Evolutionary conservation across 257 asterid species (phyloP), one percentile per base, ranked within the genome.

Genomic region (Petrea volubilis): DNA sequence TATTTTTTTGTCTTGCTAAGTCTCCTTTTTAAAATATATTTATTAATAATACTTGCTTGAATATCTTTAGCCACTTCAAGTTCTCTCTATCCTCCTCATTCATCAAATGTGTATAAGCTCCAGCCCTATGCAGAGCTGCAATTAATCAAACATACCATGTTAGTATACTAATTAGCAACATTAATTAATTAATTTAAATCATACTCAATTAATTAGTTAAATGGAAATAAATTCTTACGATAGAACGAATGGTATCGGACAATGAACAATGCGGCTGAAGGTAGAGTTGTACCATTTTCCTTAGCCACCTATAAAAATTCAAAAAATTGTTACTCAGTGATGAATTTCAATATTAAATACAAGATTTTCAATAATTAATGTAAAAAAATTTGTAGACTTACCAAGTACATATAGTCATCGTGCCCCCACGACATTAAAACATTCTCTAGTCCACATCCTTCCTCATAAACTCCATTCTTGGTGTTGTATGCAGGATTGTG

Each of bases 351-450:
- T 5, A 59, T 2, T 20, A 3, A 18, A 23, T 36, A 46, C 24
- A 13, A 3, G n/a, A n/a, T n/a, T n/a, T 5, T 8, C 13, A 25
- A 24, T 6, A 6, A 24, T 61, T 15, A 33, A 24, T n/a, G n/a
- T 31, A 21, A 29, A 25, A n/a, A 10, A 25, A 57, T 24, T 46
- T 29, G 49, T 25, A 10, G 21, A 24, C 40, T 50, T 79, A 84
- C 89, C 87, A 84, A 28, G 57, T 79, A 77, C 87, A 82, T 82
- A 36, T 82, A 84, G 18, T 84, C 85, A 36, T 84, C 85, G 27
- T 84, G 90, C 9, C 87, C 90, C 82, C 85, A 85, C 14, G 90
- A 85, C 85, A 82, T 85, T 66, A 73, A 11, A 5, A 82, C 83
- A 38, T 80, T 15, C 27, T 82, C 86, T 13, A 82, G 65, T 21